phyloP scores from a whole-genome alignment of 108 stramenopile species.

The Conticribra weissflogii region DNA sequence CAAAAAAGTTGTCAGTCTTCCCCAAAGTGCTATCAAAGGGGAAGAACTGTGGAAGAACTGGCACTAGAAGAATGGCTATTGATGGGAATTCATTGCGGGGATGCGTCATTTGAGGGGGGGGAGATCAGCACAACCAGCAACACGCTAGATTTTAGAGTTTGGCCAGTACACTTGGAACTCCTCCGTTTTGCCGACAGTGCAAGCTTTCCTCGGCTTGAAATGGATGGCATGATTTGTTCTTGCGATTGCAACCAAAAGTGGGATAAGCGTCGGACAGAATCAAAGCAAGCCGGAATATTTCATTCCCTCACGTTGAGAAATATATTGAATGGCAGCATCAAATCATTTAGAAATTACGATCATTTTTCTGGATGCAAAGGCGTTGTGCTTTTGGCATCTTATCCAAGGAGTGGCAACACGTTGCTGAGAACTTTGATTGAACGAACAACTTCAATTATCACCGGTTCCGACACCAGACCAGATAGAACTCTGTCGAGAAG shows the following conservation, averaged over 20 bases:
- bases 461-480: constrained; percentile 93
- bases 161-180: constrained; percentile 50
- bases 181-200: constrained; percentile 32
- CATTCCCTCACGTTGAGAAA: background rate
- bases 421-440: constrained; percentile 82
- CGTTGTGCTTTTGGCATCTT: constrained; percentile 72
- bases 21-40: constrained; percentile 21
- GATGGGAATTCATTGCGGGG: constrained; percentile 28
- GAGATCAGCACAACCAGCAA: background rate
- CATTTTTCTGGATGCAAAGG: too few relatives aligned
- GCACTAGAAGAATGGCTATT: constrained; percentile 46
- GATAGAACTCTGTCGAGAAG: constrained; percentile 79
- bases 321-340: background rate
- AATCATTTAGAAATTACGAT: too few relatives aligned
- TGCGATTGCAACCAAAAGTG: background rate
- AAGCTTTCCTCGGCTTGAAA: background rate
- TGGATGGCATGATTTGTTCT: background rate
- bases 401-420: constrained; percentile 93
- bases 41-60: constrained; percentile 48
- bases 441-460: constrained; percentile 75
- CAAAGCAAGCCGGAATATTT: background rate
- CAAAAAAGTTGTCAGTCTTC: too few relatives aligned
- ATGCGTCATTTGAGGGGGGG: constrained; percentile 2
- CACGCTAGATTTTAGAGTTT: constrained; percentile 9
- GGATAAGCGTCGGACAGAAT: background rate